Evolutionary conservation across 1,284 basidiomycete genomes (phyloP).

Genomic region (Paramarasmius palmivorus): DNA sequence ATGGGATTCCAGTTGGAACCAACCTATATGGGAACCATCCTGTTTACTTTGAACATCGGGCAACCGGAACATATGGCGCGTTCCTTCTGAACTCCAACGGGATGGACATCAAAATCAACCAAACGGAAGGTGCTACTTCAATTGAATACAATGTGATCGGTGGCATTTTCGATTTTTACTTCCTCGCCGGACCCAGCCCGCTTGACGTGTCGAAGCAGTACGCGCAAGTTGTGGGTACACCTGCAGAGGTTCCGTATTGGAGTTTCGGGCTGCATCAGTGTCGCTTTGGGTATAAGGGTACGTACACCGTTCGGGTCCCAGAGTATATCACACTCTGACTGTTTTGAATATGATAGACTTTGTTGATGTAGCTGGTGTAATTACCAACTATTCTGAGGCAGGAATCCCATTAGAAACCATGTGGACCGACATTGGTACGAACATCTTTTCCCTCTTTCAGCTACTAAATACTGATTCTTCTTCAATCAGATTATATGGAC

Average conservation of each 20-base stretch:
- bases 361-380: conserved; percentile 60
- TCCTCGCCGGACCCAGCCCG: conserved; percentile 71
- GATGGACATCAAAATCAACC: conserved; percentile 71
- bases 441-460: conserved; percentile 8
- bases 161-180: conserved; percentile 74
- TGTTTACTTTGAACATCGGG: conserved; percentile 67
- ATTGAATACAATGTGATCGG: conserved; percentile 76
- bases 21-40: conserved; percentile 75
- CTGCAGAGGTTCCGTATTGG: conserved; percentile 74
- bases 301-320: conserved; percentile 14
- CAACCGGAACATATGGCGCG: conserved; percentile 66
- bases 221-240: conserved; percentile 57
- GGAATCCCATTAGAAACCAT: conserved; percentile 71
- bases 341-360: conserved; percentile 41
- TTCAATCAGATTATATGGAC: conserved; percentile 70
- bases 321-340: not conserved
- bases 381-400: conserved; percentile 59
- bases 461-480: not conserved
- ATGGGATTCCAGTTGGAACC: conserved; percentile 49
- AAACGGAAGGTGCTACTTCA: conserved; percentile 37
- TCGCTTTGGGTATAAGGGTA: conserved; percentile 65
- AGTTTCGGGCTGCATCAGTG: conserved; percentile 72
- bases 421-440: conserved; percentile 73
- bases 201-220: conserved; percentile 66
- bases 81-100: conserved; percentile 71